phyloP scores from a whole-genome alignment of 1,284 basidiomycete genomes.

The Ceratobasidium sp. region DNA sequence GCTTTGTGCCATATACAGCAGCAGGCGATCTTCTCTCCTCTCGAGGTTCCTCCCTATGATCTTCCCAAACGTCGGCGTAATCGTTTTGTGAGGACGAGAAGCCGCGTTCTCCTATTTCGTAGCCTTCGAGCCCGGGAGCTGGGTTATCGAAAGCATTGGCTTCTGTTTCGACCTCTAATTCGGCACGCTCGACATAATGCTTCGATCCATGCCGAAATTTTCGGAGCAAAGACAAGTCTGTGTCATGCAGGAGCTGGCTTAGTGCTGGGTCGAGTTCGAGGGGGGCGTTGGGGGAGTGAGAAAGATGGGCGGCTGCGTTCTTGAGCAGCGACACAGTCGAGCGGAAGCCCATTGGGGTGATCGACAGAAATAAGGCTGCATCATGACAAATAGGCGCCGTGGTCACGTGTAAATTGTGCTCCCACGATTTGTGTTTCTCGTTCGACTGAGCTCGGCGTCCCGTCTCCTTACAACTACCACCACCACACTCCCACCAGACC shows the following conservation, averaged over 20 bases:
- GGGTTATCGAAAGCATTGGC: conserved; percentile 14
- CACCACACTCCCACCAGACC: not conserved
- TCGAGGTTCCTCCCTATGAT: conserved; percentile 44
- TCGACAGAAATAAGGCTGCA: not conserved
- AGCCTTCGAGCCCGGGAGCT: conserved; percentile 38
- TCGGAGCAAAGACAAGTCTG: conserved; percentile 40
- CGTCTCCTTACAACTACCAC: conserved; percentile 8
- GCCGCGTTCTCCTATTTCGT: conserved; percentile 20
- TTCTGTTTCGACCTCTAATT: conserved; percentile 25
- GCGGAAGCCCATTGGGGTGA: conserved; percentile 20
- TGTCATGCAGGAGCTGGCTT: conserved; percentile 39
- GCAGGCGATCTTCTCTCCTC: conserved; percentile 78
- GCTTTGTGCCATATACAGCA: conserved; percentile 75
- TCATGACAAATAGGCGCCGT: not conserved
- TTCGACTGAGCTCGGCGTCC: conserved; percentile 14
- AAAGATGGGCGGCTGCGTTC: conserved; percentile 10
- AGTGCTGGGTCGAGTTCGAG: conserved; percentile 43
- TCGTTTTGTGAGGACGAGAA: not conserved
- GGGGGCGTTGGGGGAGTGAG: conserved; percentile 33
- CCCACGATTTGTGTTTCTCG: conserved; percentile 25
- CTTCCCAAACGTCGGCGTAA: conserved; percentile 48
- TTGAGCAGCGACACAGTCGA: conserved; percentile 14
- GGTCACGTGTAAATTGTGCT: conserved; percentile 8
- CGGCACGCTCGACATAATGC: conserved; percentile 20
- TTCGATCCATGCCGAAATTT: conserved; percentile 38